A percentile compares a stretch with the other conserved stretches of the same genome.
phyloP scores from a whole-genome alignment of 2,329 filamentous ascomycete species.

The Biscogniauxia sp. region DNA sequence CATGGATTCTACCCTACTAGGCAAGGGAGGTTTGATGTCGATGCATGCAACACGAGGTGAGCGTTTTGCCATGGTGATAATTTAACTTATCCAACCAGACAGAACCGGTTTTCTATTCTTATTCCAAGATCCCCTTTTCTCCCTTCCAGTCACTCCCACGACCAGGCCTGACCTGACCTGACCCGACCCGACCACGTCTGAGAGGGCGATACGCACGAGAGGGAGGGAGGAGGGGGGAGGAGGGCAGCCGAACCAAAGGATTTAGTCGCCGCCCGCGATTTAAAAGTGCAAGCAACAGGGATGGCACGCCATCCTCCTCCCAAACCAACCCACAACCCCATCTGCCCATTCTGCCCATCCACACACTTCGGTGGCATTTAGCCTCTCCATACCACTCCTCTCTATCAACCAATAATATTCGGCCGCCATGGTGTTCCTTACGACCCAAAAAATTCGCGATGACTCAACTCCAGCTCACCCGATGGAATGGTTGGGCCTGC shows the following conservation, averaged over 20 bases:
- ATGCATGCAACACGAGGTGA: background rate
- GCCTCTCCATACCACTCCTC: constrained; percentile 15
- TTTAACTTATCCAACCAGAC: background rate
- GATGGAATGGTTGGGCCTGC: background rate
- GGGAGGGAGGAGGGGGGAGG: too few species aligned
- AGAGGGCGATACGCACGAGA: constrained; percentile 10
- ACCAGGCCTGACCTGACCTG: too few species aligned
- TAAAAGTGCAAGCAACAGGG: constrained; percentile 8
- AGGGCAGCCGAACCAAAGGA: constrained; percentile 3
- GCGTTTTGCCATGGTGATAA: background rate
- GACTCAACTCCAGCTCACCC: constrained; percentile 25
- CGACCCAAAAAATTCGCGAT: constrained; percentile 25
- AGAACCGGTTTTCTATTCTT: background rate
- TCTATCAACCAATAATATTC: constrained; percentile 21
- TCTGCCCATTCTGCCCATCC: too few species aligned
- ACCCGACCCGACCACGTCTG: background rate
- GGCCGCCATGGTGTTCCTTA: constrained; percentile 10
- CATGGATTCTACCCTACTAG: background rate
- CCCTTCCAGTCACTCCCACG: background rate
- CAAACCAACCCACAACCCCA: constrained; percentile 16
- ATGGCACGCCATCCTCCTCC: constrained; percentile 19
- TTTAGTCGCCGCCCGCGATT: constrained; percentile 16
- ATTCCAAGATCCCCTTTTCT: background rate
- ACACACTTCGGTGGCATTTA: constrained; percentile 17
- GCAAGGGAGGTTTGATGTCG: background rate